Evolutionary conservation across 2,329 filamentous ascomycete genomes (phyloP).

Genomic region (Sarocladium strictum): DNA sequence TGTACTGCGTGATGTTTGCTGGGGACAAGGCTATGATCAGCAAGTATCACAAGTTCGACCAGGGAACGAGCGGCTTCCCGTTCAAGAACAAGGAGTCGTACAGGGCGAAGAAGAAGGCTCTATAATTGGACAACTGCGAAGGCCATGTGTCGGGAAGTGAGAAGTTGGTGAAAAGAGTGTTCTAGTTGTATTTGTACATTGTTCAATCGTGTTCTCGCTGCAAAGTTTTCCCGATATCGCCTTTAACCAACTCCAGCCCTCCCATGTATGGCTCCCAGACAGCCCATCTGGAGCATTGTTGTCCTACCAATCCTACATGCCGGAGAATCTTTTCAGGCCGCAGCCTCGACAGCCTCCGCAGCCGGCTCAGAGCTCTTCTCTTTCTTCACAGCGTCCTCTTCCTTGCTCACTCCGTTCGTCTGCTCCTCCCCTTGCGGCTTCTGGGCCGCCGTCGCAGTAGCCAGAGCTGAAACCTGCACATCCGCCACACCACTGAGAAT

Average conservation of each 20-base stretch:
- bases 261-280: neutral
- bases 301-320: neutral
- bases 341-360: neutral
- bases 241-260: slow-evolving; percentile 5
- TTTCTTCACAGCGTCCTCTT: slow-evolving; percentile 4
- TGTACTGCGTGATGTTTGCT: slow-evolving; percentile 30
- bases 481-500: slow-evolving; percentile 45
- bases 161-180: neutral
- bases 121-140: slow-evolving; percentile 16
- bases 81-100: slow-evolving; percentile 32
- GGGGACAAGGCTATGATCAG: slow-evolving; percentile 31
- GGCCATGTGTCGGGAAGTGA: too few species aligned
- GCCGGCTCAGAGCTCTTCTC: neutral
- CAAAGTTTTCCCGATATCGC: neutral
- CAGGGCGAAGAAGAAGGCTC: slow-evolving; percentile 30
- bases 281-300: too few species aligned
- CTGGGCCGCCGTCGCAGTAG: slow-evolving; percentile 21
- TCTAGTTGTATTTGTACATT: neutral
- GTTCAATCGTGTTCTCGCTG: neutral
- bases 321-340: neutral
- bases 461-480: slow-evolving; percentile 32
- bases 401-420: slow-evolving; percentile 6
- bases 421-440: slow-evolving; percentile 17
- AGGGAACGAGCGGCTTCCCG: slow-evolving; percentile 33
- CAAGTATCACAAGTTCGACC: slow-evolving; percentile 29